Base-by-base conservation (phyloP, 129 eudicot genomes). In the Tagetes patula region DNA sequence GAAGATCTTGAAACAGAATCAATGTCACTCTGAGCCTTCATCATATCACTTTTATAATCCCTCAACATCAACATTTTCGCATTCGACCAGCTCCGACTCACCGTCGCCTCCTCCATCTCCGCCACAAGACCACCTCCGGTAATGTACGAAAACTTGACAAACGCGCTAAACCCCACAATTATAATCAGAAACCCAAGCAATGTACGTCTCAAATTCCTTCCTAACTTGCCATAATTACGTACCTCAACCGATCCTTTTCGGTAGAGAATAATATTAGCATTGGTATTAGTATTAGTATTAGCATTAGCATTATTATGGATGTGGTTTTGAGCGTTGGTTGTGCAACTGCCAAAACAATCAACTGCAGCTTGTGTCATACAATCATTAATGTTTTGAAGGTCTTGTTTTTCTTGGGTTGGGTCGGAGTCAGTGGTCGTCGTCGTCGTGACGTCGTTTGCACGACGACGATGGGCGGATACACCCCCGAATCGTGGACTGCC, bases 391-490 rank as follows among this genome's bases (percentile, higher is more conserved):
- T 67, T 56, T 1, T 49, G 46, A 43, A 41, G 33, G 1, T 20
- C 34, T 3, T 69, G 74, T n/a, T 76, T 43, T 3, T 60, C 52
- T 4, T 54, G 27, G 27, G 27, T 20, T 20, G 27, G 27, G 80
- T 76, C 80, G 39, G 80, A 53, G 46, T 65, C 59, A 8, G 38
- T 66, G 50, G 76, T 34, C 7, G 80, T 59, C 72, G 80, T 59
- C 72, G 34, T 40, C 52, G 76, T 77, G 34, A 62, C 53, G 65
- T 72, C 82, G 33, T 34, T 60, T 5, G 74, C 80, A 61, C 96
- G 92, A 69, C 96, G 92, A 41, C 96, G 89, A 73, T 86, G 96
- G 77, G 85, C 75, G 34, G 88, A 70, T 6, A 83, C 84, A 38
- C 85, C 84, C 67, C 74, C 86, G 66, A 69, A 69, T 54, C 78